phyloP scores from a whole-genome alignment of 1,284 basidiomycete genomes.

The Malassezia sp. region DNA sequence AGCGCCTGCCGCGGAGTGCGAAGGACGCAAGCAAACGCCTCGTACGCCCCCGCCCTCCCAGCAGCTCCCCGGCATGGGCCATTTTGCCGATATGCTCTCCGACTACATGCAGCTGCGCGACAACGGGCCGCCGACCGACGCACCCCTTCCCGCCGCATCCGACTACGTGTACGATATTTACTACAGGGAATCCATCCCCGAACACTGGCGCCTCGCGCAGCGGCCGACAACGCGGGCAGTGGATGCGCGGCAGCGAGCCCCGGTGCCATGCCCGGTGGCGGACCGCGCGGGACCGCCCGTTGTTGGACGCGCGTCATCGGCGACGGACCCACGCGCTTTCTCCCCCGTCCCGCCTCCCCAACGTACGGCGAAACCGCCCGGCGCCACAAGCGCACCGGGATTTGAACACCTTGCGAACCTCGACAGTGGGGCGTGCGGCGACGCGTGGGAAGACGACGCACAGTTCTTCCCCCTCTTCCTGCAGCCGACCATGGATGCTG shows the following conservation, averaged over 20 bases:
- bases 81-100: slow-evolving; percentile 5
- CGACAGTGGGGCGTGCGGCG: background rate
- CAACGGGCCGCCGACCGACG: too few relatives aligned
- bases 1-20: too few relatives aligned
- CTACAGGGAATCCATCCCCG: slow-evolving; percentile 29
- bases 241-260: too few relatives aligned
- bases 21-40: too few relatives aligned
- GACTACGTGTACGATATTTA: slow-evolving; percentile 44
- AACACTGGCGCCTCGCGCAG: slow-evolving; percentile 17
- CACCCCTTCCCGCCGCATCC: too few relatives aligned
- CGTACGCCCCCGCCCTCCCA: too few relatives aligned
- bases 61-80: slow-evolving; percentile 1
- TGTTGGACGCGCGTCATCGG: slow-evolving; percentile 19
- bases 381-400: slow-evolving; percentile 6
- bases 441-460: slow-evolving; percentile 8
- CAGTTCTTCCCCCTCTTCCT: slow-evolving; percentile 8
- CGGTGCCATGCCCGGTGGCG: too few relatives aligned
- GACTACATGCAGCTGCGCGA: slow-evolving; percentile 12
- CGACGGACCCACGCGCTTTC: background rate
- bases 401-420: slow-evolving; percentile 13
- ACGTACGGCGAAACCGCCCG: slow-evolving; percentile 17
- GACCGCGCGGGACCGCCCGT: slow-evolving; percentile 7
- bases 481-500: slow-evolving; percentile 6
- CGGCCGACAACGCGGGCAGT: background rate
- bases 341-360: slow-evolving; percentile 16